Evolutionary conservation across 2,329 filamentous ascomycete genomes (phyloP).

Genomic region (Fusarium heterosporum): DNA sequence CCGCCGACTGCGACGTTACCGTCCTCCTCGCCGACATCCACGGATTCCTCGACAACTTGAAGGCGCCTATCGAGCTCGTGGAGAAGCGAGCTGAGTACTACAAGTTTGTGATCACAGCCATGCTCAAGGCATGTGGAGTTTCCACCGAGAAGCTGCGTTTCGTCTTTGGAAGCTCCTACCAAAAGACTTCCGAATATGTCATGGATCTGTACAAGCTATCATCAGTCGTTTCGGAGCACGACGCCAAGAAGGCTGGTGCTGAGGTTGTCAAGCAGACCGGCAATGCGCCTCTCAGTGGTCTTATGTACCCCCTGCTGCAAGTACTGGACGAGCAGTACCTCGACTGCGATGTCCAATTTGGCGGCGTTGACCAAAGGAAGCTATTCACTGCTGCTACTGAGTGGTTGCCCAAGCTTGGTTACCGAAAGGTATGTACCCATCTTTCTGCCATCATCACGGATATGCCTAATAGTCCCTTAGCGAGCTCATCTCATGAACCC

Average conservation of each 20-base stretch:
- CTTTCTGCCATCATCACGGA: too few species aligned
- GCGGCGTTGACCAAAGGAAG: conserved; percentile 87
- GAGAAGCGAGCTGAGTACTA: conserved; percentile 87
- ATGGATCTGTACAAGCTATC: conserved; percentile 89
- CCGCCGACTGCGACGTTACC: conserved; percentile 84
- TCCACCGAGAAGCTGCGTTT: conserved; percentile 83
- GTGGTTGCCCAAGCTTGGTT: conserved; percentile 85
- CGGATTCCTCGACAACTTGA: conserved; percentile 84
- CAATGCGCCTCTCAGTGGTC: conserved; percentile 73
- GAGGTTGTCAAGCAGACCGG: conserved; percentile 94
- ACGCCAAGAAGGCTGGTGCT: conserved; percentile 89
- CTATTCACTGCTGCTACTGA: conserved; percentile 89
- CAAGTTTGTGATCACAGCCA: conserved; percentile 76
- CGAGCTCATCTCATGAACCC: conserved; percentile 65
- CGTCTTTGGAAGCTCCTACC: conserved; percentile 86
- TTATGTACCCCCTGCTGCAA: conserved; percentile 71
- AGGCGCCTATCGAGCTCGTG: conserved; percentile 89
- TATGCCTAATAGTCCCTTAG: conserved; percentile 40
- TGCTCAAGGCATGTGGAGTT: conserved; percentile 82
- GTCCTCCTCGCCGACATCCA: conserved; percentile 81
- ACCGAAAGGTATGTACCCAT: conserved; percentile 67
- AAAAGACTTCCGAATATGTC: conserved; percentile 77
- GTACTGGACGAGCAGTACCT: conserved; percentile 92
- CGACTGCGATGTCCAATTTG: conserved; percentile 88
- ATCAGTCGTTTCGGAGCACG: conserved; percentile 77